Evolutionary conservation across 768 basidiomycete genomes (phyloP).

Genomic region (Pleurotus eryngii): DNA sequence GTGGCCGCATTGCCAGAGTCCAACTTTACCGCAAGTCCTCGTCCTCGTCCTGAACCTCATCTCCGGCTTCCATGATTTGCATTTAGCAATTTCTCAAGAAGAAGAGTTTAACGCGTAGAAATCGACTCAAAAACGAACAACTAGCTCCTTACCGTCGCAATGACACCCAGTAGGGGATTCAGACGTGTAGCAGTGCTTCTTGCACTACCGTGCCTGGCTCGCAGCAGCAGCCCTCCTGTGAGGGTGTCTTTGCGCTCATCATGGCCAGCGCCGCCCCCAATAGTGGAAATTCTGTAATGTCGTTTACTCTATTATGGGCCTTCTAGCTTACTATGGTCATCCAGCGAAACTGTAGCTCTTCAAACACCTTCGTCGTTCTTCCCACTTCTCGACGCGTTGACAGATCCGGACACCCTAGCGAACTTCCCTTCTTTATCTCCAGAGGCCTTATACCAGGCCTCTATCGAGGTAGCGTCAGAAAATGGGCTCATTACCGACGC

Average conservation of each 20-base stretch:
- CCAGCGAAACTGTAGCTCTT: slow-evolving; percentile 76
- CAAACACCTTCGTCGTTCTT: slow-evolving; percentile 77
- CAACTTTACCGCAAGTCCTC: no score
- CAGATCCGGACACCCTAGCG: slow-evolving; percentile 43
- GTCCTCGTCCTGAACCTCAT: no score
- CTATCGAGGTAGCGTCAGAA: slow-evolving; percentile 47
- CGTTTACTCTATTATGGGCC: not conserved
- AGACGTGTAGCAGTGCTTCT: not conserved
- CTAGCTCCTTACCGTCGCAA: not conserved
- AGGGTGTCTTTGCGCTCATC: slow-evolving; percentile 59
- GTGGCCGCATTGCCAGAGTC: no score
- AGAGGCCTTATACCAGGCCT: slow-evolving; percentile 51
- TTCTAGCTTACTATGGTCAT: not conserved
- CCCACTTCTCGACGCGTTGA: slow-evolving; percentile 64
- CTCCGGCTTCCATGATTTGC: no score
- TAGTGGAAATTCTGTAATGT: slow-evolving; percentile 63
- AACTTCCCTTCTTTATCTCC: slow-evolving; percentile 34
- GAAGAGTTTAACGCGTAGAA: no score
- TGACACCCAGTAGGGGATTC: not conserved
- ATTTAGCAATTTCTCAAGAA: no score
- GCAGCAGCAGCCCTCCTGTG: slow-evolving; percentile 41
- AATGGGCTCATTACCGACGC: slow-evolving; percentile 47
- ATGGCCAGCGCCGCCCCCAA: slow-evolving; percentile 61
- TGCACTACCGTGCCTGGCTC: not conserved
- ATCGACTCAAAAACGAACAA: no score